Percentiles rank a stretch among this genome's conserved stretches.
These are phyloP conservation scores for Paxillus ammoniavirescens DNA, from an alignment of 768 basidiomycete genomes.

Conservation along the genomic window DNA sequence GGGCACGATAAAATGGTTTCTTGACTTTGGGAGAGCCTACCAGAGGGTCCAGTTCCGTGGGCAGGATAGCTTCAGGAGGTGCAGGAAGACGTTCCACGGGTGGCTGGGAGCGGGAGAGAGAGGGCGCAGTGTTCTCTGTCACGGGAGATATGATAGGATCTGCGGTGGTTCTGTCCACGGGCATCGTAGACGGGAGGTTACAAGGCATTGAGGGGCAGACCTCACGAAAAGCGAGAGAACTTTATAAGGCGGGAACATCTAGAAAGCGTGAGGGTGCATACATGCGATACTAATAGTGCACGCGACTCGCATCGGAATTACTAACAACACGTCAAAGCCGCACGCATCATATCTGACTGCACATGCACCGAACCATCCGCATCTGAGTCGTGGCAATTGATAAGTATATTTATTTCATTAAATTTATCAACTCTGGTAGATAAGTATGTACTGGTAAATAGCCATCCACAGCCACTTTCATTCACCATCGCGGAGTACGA, in stretches of 20 bases:
- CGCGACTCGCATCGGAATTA: constrained; percentile 6
- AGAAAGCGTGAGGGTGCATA: too few species aligned
- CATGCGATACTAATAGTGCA: too few species aligned
- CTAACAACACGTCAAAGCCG: background rate
- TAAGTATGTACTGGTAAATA: too few species aligned
- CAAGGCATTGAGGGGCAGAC: constrained; percentile 10
- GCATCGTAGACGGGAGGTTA: constrained; percentile 11
- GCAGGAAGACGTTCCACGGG: constrained; percentile 21
- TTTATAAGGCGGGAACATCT: constrained; percentile 23
- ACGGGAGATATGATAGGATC: constrained; percentile 31
- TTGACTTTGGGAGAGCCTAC: constrained; percentile 25
- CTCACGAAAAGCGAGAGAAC: constrained; percentile 1
- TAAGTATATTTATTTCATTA: too few species aligned
- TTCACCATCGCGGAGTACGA: too few species aligned
- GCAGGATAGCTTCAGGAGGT: constrained; percentile 6
- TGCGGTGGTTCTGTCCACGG: constrained; percentile 30
- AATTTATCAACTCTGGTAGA: too few species aligned
- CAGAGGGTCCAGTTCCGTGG: constrained; percentile 34
- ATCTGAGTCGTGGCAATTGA: too few species aligned
- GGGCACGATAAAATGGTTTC: constrained; percentile 50
- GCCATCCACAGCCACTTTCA: too few species aligned
- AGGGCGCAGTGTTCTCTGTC: constrained; percentile 29
- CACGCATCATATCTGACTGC: background rate
- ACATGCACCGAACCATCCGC: background rate
- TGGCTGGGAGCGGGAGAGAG: constrained; percentile 17